Evolutionary conservation across 148 eudicot genomes (phyloP), one percentile per base, ranked within the genome.

Genomic region (Pouteria glomerata): DNA sequence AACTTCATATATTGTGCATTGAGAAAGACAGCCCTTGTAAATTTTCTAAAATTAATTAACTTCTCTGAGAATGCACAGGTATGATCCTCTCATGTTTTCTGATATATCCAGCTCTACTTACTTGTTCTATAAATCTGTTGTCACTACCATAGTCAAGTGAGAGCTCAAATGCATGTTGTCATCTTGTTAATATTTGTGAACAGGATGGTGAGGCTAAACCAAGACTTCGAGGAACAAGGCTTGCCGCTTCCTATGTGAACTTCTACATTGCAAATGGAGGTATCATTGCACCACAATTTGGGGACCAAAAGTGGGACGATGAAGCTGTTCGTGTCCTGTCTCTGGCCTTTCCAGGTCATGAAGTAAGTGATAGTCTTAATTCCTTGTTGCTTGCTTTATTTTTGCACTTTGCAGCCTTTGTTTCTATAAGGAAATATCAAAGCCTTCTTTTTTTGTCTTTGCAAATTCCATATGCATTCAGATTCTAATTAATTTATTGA

Each of bases 231-330:
- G 90, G 93, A 47, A 87, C 90, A 6, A 94, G 98, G 79, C 89
- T 94, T 75, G 97, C 97, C 71, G 98, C 98, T 75, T 91, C 97
- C 18, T 94, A 94, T 80, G 82, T 91, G 64, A 94, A 94, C 86
- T 94, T 91, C 80, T 94, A 94, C 77, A 83, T 94, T 76, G 93
- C 97, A 62, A 91, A 94, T 76, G 86, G 83, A 78, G 97, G 88
- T 53, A 89, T 94, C 44, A 94, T 94, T 59, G 63, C 84, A 23
- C 97, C 97, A 41, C 93, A 94, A 73, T 94, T 94, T 85, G 98
- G 98, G 76, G 98, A 94, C 74, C 80, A 81, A 61, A 89, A 89
- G 73, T 82, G 96, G 97, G 98, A 94, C 66, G 79, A 78, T 31
- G 98, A 90, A 87, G 98, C 98, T 34, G 74, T 89, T 66, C 82